Conservation (phyloP, 2,329 filamentous ascomycete species). For the Cladophialophora carrionii region DNA sequence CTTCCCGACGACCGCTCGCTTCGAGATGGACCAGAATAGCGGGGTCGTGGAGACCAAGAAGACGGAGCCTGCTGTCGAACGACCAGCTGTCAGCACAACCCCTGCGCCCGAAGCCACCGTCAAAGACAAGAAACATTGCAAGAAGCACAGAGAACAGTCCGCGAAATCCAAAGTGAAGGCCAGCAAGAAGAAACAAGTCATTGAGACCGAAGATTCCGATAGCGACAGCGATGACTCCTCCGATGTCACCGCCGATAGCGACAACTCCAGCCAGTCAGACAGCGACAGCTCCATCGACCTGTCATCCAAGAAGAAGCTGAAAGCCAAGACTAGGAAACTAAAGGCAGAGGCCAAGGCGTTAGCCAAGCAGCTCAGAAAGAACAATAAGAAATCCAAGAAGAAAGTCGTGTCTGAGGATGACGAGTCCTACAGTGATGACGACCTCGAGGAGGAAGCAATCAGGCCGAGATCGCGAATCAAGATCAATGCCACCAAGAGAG, state of each 20-base stretch:
- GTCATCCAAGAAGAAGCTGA: conserved; percentile 25
- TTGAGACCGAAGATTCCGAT: conserved; percentile 12
- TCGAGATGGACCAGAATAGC: conserved; percentile 24
- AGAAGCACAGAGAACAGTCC: conserved; percentile 18
- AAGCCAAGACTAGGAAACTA: conserved; percentile 24
- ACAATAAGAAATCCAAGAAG: conserved; percentile 22
- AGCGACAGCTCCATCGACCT: conserved; percentile 24
- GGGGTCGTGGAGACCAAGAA: conserved; percentile 24
- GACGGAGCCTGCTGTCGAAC: conserved; percentile 19
- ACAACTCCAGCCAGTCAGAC: conserved; percentile 25
- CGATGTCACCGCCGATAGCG: conserved; percentile 19
- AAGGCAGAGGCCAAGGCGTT: conserved; percentile 29
- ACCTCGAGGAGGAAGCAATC: conserved; percentile 10
- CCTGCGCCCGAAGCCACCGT: conserved; percentile 13
- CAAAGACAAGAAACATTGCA: conserved; percentile 25
- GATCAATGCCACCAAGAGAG: conserved; percentile 15
- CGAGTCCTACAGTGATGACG: conserved; percentile 18
- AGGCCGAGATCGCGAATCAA: conserved; percentile 13
- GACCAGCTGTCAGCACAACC: conserved; percentile 14
- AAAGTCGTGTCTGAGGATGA: conserved; percentile 21
- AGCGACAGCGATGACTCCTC: conserved; percentile 18
- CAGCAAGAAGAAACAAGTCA: conserved; percentile 15
- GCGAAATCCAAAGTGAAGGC: conserved; percentile 20
- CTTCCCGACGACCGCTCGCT: background rate
- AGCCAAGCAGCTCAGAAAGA: conserved; percentile 21